Evolutionary conservation across 2,329 filamentous ascomycete species (phyloP).

Genomic region (Chrysoporthe cubensis): DNA sequence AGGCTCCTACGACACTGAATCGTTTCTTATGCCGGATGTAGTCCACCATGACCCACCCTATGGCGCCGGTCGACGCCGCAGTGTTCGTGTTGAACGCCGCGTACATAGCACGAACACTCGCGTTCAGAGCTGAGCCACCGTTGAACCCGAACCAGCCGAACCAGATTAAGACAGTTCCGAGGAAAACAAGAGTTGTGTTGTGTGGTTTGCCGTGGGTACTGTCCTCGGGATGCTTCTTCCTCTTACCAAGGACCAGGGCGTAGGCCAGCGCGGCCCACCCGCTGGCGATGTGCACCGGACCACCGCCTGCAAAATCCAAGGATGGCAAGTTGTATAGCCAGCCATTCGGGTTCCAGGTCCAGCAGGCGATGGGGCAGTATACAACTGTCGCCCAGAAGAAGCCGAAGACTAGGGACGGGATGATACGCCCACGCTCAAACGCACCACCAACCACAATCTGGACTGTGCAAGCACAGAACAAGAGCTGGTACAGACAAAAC

Average conservation of each 20-base stretch:
- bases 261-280: slow-evolving; percentile 68
- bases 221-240: slow-evolving; percentile 51
- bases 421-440: slow-evolving; percentile 61
- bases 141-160: slow-evolving; percentile 64
- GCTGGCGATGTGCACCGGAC: slow-evolving; percentile 66
- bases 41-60: slow-evolving; percentile 58
- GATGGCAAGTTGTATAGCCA: slow-evolving; percentile 66
- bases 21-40: slow-evolving; percentile 50
- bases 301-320: slow-evolving; percentile 64
- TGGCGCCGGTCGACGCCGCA: slow-evolving; percentile 56
- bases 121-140: slow-evolving; percentile 54
- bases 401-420: slow-evolving; percentile 48
- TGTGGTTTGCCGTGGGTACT: slow-evolving; percentile 59
- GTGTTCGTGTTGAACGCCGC: slow-evolving; percentile 63
- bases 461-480: slow-evolving; percentile 64
- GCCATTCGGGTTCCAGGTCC: slow-evolving; percentile 70
- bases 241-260: slow-evolving; percentile 64
- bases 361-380: slow-evolving; percentile 66
- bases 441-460: slow-evolving; percentile 68
- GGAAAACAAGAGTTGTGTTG: slow-evolving; percentile 65
- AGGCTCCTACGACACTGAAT: slow-evolving; percentile 56
- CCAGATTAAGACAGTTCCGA: slow-evolving; percentile 69
- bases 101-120: slow-evolving; percentile 56
- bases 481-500: slow-evolving; percentile 67
- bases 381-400: slow-evolving; percentile 69